Conservation (phyloP, 768 basidiomycete species). For the Cyclocybe cylindracea region DNA sequence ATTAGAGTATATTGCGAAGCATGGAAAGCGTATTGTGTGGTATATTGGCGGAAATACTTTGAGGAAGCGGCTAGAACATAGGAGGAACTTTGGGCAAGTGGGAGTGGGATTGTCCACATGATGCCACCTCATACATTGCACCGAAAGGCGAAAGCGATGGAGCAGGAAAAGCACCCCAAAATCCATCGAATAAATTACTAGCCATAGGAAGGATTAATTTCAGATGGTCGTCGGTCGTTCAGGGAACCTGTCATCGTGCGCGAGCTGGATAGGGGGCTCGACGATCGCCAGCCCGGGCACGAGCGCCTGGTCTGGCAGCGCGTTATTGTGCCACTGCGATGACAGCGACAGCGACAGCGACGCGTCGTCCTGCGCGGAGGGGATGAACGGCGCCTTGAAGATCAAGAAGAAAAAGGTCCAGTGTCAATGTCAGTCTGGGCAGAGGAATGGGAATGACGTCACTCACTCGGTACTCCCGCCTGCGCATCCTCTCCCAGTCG, state of each 20-base stretch:
- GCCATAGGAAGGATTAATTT: too few relatives aligned
- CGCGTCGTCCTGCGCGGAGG: conserved; percentile 13
- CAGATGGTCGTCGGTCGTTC: neutral
- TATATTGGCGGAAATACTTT: too few relatives aligned
- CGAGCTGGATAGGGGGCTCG: conserved; percentile 31
- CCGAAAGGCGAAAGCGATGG: too few relatives aligned
- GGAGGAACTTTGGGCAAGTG: too few relatives aligned
- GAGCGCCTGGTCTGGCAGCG: conserved; percentile 33
- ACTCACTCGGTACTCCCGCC: conserved; percentile 46
- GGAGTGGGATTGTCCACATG: too few relatives aligned
- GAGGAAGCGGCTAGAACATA: too few relatives aligned
- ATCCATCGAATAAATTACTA: too few relatives aligned
- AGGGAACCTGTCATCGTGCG: conserved; percentile 38
- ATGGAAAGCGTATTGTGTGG: too few relatives aligned
- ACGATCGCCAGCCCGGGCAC: conserved; percentile 42
- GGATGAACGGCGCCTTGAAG: conserved; percentile 46
- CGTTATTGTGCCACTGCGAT: conserved; percentile 37
- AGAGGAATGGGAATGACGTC: neutral
- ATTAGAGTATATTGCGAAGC: too few relatives aligned
- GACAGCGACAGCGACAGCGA: neutral
- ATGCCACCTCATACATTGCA: too few relatives aligned
- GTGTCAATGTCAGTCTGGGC: too few relatives aligned
- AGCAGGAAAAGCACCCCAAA: too few relatives aligned
- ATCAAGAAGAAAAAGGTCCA: neutral
- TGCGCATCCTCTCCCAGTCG: conserved; percentile 47